phyloP scores from a whole-genome alignment of 2,329 filamentous ascomycete species.

The Ophiostoma sp. region DNA sequence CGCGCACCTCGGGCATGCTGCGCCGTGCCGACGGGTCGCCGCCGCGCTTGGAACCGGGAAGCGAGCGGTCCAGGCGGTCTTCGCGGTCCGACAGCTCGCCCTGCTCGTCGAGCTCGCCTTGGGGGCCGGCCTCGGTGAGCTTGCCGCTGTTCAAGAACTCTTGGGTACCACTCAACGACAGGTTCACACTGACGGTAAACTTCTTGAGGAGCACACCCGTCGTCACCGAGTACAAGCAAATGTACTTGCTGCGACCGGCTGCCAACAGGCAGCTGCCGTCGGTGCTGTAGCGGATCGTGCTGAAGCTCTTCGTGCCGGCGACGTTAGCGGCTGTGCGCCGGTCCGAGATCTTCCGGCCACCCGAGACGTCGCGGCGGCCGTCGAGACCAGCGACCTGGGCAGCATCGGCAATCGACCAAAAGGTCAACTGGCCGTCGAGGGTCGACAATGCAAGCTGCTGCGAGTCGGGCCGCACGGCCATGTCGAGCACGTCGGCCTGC shows the following conservation, averaged over 20 bases:
- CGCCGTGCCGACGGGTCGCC: conserved; percentile 77
- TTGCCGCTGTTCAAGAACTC: conserved; percentile 93
- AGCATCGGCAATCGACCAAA: conserved; percentile 90
- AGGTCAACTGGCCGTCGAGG: conserved; percentile 88
- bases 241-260: conserved; percentile 96
- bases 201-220: conserved; percentile 92
- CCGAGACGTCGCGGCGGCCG: conserved; percentile 87
- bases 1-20: conserved; percentile 77
- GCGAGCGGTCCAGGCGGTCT: conserved; percentile 72
- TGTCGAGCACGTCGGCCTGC: conserved; percentile 83
- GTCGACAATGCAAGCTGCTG: conserved; percentile 89
- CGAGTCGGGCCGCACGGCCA: conserved; percentile 87
- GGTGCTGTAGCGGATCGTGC: conserved; percentile 83
- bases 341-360: conserved; percentile 84
- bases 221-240: conserved; percentile 92
- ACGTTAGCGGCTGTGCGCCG: conserved; percentile 88
- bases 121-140: conserved; percentile 85
- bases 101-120: conserved; percentile 80
- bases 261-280: conserved; percentile 90
- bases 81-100: conserved; percentile 89
- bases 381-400: conserved; percentile 85
- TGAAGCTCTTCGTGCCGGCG: conserved; percentile 86
- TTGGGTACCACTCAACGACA: conserved; percentile 94
- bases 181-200: conserved; percentile 91
- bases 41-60: conserved; percentile 85